phyloP scores from a whole-genome alignment of 2,329 filamentous ascomycete genomes.

The Aspergillus fumigatus region DNA sequence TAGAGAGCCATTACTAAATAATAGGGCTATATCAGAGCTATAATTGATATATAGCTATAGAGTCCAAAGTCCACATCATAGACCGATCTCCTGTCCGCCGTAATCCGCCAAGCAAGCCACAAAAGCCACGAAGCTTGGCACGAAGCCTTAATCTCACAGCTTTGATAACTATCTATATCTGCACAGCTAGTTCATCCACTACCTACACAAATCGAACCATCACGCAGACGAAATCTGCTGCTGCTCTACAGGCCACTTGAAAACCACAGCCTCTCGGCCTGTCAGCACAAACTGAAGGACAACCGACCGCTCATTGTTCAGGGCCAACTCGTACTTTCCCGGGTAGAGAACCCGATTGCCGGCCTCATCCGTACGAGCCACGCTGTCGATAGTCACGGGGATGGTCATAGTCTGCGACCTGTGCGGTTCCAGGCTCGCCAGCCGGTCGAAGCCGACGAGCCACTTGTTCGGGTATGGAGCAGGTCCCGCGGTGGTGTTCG shows the following conservation, averaged over 20 bases:
- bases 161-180: too few relatives aligned
- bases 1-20: too few relatives aligned
- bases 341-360: slow-evolving; percentile 41
- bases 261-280: slow-evolving; percentile 27
- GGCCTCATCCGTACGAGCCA: slow-evolving; percentile 34
- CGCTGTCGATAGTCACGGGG: slow-evolving; percentile 34
- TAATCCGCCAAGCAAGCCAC: background rate
- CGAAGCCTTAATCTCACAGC: background rate
- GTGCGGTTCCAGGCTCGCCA: slow-evolving; percentile 22
- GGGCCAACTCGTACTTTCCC: slow-evolving; percentile 37
- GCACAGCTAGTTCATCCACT: background rate
- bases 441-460: slow-evolving; percentile 37
- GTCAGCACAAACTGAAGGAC: slow-evolving; percentile 31
- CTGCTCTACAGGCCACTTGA: slow-evolving; percentile 31
- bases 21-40: too few relatives aligned
- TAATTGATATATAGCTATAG: too few relatives aligned
- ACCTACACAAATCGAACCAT: background rate
- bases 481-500: slow-evolving; percentile 37
- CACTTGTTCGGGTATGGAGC: slow-evolving; percentile 40
- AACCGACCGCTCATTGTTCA: slow-evolving; percentile 38
- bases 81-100: too few relatives aligned
- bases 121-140: background rate
- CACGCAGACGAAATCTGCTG: slow-evolving; percentile 8
- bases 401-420: slow-evolving; percentile 25
- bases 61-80: too few relatives aligned